Percentiles rank a stretch among this genome's conserved stretches.
These are phyloP conservation scores for Ascoidea rubescens DNA, from an alignment of 805 yeast species.

Conservation along the genomic window DNA sequence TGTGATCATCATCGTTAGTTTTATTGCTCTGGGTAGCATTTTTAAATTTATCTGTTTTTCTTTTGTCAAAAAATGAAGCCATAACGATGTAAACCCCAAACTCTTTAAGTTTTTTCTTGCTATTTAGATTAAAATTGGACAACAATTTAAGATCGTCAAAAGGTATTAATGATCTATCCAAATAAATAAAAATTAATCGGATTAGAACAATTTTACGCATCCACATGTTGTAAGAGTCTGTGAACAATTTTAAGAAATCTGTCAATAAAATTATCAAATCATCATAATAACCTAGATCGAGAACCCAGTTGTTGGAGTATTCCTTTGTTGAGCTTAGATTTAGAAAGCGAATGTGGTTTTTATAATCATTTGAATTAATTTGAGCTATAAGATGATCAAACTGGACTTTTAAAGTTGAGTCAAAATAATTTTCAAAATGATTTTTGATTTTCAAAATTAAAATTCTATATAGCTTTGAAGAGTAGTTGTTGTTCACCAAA, in stretches of 20 bases:
- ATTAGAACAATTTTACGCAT: too few species aligned
- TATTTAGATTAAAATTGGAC: neutral
- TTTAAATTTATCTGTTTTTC: neutral
- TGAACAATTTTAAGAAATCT: too few species aligned
- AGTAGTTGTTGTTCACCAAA: neutral
- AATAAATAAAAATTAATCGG: neutral
- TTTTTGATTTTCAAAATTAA: too few species aligned
- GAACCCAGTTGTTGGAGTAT: too few species aligned
- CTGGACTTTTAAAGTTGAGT: neutral
- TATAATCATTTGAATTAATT: too few species aligned
- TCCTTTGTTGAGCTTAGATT: neutral
- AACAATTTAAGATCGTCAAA: too few species aligned
- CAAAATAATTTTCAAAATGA: neutral
- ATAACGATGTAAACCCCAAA: neutral
- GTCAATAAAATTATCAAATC: neutral
- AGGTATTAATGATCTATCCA: neutral
- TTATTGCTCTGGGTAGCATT: neutral
- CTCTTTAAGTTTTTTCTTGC: neutral
- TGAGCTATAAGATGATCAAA: too few species aligned
- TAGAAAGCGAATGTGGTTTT: too few species aligned
- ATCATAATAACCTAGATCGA: too few species aligned
- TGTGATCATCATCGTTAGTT: neutral
- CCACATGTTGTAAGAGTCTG: neutral
- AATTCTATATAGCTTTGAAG: neutral
- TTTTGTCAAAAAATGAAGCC: neutral